Percentiles rank a stretch among this genome's conserved stretches.
phyloP scores from a whole-genome alignment of 1,284 basidiomycete species.

The Sporisorium iseilematis-ciliati region DNA sequence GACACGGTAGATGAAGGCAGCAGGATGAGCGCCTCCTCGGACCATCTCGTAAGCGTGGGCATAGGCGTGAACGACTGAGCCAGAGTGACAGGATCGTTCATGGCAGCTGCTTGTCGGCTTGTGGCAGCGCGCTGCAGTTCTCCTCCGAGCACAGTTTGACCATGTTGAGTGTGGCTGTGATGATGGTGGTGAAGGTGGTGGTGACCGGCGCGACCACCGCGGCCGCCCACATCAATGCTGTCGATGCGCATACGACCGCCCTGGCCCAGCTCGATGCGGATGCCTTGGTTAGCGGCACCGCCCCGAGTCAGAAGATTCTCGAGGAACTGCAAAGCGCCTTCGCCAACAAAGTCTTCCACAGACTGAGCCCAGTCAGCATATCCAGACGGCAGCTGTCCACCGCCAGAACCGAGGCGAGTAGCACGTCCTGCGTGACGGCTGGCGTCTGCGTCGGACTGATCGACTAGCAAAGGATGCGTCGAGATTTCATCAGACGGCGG shows the following conservation, averaged over 20 bases:
- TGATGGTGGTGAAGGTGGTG: conserved; percentile 26
- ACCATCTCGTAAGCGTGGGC: conserved; percentile 88
- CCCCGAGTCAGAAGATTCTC: conserved; percentile 77
- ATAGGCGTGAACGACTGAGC: conserved; percentile 75
- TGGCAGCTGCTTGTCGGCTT: conserved; percentile 32
- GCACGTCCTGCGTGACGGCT: conserved; percentile 34
- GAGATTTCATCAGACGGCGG: conserved; percentile 64
- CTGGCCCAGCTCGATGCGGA: conserved; percentile 61
- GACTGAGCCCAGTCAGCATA: conserved; percentile 74
- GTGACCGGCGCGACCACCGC: conserved; percentile 18
- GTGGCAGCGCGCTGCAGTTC: conserved; percentile 26
- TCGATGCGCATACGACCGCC: conserved; percentile 60
- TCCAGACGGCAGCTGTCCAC: conserved; percentile 28
- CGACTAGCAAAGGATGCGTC: conserved; percentile 85
- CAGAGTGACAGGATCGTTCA: conserved; percentile 58
- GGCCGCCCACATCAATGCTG: conserved; percentile 36
- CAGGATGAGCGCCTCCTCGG: conserved; percentile 85
- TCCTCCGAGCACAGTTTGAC: conserved; percentile 32
- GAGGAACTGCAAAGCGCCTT: conserved; percentile 83
- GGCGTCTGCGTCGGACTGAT: conserved; percentile 69
- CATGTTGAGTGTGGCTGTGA: conserved; percentile 39
- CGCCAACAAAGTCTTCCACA: conserved; percentile 84
- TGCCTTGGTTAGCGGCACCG: conserved; percentile 42
- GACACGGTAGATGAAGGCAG: conserved; percentile 77
- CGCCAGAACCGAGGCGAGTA: conserved; percentile 13